Conservation (phyloP, 805 yeast genomes). For the Cyberlindnera amylophila region DNA sequence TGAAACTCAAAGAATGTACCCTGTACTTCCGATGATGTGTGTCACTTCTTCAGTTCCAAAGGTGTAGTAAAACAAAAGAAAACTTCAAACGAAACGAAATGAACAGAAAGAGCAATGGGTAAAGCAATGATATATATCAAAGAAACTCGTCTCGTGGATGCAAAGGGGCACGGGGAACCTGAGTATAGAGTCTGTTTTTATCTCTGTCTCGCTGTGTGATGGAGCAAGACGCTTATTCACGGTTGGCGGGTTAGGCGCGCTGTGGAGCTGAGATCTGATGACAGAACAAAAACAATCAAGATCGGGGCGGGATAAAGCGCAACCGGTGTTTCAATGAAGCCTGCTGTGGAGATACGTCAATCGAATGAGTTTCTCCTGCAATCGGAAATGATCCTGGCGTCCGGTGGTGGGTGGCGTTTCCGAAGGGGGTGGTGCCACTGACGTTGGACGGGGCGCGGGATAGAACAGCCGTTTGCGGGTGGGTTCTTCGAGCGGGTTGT, state of each 20-base stretch:
- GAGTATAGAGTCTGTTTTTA: too few relatives aligned
- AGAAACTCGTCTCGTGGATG: not conserved
- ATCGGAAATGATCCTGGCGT: not conserved
- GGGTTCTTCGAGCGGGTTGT: conserved; percentile 3
- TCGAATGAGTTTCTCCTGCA: conserved; percentile 11
- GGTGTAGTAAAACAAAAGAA: not conserved
- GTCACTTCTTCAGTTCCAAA: not conserved
- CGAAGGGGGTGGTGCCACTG: not conserved
- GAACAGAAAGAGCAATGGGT: not conserved
- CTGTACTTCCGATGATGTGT: not conserved
- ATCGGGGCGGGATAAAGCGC: not conserved
- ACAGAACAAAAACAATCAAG: too few relatives aligned
- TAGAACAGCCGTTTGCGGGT: conserved; percentile 4
- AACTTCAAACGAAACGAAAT: conserved; percentile 1
- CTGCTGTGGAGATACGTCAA: conserved; percentile 10
- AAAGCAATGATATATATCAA: not conserved
- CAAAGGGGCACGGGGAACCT: not conserved
- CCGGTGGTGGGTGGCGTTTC: conserved; percentile 12
- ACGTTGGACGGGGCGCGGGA: not conserved
- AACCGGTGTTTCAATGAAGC: too few relatives aligned
- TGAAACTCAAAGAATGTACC: not conserved
- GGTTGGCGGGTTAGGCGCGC: not conserved
- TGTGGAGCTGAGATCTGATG: too few relatives aligned
- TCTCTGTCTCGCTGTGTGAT: not conserved
- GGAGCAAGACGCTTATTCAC: not conserved